Evolutionary conservation across 2,329 filamentous ascomycete genomes (phyloP).

Genomic region (Sodiomyces alkalinus): DNA sequence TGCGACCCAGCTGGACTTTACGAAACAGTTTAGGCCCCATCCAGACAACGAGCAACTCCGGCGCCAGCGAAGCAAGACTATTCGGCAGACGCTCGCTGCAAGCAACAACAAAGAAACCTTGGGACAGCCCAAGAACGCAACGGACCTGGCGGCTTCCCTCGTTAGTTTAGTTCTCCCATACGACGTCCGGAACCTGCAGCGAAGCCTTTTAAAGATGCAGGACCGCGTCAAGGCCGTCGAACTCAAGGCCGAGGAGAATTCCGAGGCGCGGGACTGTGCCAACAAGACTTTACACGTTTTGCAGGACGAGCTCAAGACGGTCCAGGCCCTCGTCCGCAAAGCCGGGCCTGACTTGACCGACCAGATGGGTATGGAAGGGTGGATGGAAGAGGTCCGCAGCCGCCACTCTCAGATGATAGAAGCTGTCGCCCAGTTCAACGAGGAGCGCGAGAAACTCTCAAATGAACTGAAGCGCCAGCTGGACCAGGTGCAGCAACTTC

Average conservation of each 20-base stretch:
- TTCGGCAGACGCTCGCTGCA: background rate
- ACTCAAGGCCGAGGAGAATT: background rate
- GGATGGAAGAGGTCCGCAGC: background rate
- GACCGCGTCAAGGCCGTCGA: constrained; percentile 1
- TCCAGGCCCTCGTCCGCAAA: background rate
- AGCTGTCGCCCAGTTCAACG: background rate
- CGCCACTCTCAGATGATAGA: background rate
- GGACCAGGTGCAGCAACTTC: background rate
- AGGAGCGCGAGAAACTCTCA: background rate
- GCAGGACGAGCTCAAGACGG: background rate
- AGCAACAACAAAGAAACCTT: background rate
- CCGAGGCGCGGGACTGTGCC: background rate
- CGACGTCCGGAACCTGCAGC: constrained; percentile 1
- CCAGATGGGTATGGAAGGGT: background rate
- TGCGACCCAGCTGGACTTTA: no score
- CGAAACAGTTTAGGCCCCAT: no score
- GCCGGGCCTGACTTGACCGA: background rate
- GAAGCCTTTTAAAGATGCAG: background rate
- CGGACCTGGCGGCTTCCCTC: constrained; percentile 1
- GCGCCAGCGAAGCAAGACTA: background rate
- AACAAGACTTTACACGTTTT: background rate
- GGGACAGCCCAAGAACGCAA: constrained; percentile 1
- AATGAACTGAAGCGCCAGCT: background rate
- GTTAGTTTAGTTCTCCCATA: constrained; percentile 1
- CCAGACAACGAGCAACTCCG: background rate